phyloP scores from a whole-genome alignment of 2,329 filamentous ascomycete species.

The Talaromyces sp. region DNA sequence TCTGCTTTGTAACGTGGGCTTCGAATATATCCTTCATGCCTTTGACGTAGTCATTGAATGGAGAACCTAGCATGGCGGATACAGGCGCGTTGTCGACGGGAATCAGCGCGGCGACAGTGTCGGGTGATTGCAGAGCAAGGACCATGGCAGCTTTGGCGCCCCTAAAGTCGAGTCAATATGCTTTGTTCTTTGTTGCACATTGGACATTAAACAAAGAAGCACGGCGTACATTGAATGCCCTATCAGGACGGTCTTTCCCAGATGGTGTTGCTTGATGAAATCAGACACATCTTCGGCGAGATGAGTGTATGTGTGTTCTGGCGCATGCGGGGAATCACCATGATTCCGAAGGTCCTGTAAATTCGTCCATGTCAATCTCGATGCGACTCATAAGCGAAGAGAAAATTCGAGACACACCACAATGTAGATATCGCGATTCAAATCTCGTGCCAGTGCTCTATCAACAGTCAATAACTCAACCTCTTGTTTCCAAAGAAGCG shows the following conservation, averaged over 20 bases:
- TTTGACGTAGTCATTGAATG: constrained; percentile 75
- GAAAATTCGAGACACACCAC: constrained; percentile 54
- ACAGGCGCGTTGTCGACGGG: constrained; percentile 91
- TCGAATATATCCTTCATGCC: constrained; percentile 81
- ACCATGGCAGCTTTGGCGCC: constrained; percentile 93
- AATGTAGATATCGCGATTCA: constrained; percentile 77
- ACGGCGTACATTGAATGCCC: constrained; percentile 80
- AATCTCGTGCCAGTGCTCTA: constrained; percentile 75
- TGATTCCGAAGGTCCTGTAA: constrained; percentile 83
- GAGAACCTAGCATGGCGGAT: constrained; percentile 68
- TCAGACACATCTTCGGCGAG: constrained; percentile 80
- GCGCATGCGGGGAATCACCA: constrained; percentile 78
- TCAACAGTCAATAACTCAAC: not conserved
- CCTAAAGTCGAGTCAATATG: constrained; percentile 45
- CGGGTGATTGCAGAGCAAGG: constrained; percentile 68
- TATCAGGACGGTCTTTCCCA: constrained; percentile 73
- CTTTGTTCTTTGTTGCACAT: too few species aligned
- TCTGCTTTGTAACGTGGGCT: constrained; percentile 63
- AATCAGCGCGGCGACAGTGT: constrained; percentile 66
- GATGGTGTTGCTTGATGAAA: constrained; percentile 69
- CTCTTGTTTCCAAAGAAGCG: not conserved
- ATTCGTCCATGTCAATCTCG: not conserved
- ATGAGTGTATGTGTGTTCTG: constrained; percentile 71
- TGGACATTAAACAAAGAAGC: not conserved
- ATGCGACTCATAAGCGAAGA: not conserved